Evolutionary conservation across 495 filamentous ascomycete species (phyloP).

Genomic region (Trichoderma virens): DNA sequence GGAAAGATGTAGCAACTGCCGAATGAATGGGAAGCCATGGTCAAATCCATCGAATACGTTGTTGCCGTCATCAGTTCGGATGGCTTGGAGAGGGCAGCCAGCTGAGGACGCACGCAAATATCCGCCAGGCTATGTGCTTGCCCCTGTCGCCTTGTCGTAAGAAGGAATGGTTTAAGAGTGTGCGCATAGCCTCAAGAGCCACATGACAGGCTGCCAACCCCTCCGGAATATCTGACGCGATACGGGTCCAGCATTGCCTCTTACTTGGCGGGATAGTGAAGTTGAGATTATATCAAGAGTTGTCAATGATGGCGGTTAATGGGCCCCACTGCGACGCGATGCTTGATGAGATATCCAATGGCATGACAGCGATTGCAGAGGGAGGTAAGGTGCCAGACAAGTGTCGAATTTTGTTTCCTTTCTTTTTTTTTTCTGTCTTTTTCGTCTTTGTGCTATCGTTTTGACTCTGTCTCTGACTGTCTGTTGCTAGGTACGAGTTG

Average conservation of each 20-base stretch:
- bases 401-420: conserved; percentile 10
- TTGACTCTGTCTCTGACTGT: conserved; percentile 17
- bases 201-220: not conserved
- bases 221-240: not conserved
- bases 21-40: not conserved
- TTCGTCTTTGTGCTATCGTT: conserved; percentile 40
- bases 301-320: not conserved
- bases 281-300: not conserved
- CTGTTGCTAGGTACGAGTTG: conserved; percentile 37
- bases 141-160: not conserved
- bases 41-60: not conserved
- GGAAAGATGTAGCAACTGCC: not conserved
- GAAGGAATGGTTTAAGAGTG: not conserved
- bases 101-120: not conserved
- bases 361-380: conserved; percentile 7
- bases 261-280: not conserved
- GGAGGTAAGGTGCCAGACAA: conserved; percentile 5
- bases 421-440: conserved; percentile 13
- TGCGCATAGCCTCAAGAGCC: not conserved
- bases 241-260: not conserved
- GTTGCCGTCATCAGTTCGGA: not conserved
- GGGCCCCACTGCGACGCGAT: not conserved
- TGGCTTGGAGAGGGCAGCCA: not conserved
- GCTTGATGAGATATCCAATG: conserved; percentile 1
- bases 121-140: not conserved